phyloP scores from a whole-genome alignment of 1,284 basidiomycete genomes.

The Chalciporus sp. region DNA sequence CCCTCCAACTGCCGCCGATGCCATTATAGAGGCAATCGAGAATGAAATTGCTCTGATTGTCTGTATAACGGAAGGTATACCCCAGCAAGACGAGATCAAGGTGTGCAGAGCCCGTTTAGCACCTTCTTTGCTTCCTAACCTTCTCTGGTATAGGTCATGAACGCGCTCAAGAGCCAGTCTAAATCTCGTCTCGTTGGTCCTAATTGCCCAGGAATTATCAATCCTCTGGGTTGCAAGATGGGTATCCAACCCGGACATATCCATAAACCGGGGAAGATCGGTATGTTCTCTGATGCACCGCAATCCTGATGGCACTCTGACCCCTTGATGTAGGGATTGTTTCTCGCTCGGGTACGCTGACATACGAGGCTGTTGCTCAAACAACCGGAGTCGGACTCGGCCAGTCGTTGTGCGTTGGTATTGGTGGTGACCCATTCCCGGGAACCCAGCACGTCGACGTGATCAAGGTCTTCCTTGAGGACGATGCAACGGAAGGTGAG shows the following conservation, averaged over 20 bases:
- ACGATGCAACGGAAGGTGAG: conserved; percentile 87
- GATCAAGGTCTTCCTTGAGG: conserved; percentile 94
- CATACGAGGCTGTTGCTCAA: conserved; percentile 92
- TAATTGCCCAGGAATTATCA: conserved; percentile 99
- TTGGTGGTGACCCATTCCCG: conserved; percentile 99
- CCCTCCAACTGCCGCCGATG: conserved; percentile 89
- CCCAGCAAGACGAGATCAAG: conserved; percentile 93
- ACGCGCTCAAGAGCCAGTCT: conserved; percentile 92
- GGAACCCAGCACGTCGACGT: conserved; percentile 96
- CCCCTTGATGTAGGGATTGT: conserved; percentile 74
- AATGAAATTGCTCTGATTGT: conserved; percentile 96
- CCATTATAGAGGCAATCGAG: conserved; percentile 97
- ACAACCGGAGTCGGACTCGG: conserved; percentile 96
- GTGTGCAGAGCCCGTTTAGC: conserved; percentile 42
- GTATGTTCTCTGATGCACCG: conserved; percentile 42
- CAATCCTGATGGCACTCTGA: neutral
- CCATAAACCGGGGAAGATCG: conserved; percentile 93
- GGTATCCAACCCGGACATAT: conserved; percentile 99
- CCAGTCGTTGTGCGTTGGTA: conserved; percentile 95
- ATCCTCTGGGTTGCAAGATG: conserved; percentile 98
- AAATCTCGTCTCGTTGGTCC: conserved; percentile 95
- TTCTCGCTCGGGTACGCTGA: conserved; percentile 93
- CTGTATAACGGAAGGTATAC: conserved; percentile 97
- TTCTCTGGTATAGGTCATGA: conserved; percentile 68
- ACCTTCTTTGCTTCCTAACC: conserved; percentile 6